Percentiles rank a stretch among this genome's conserved stretches.
Conservation (phyloP, 2,329 filamentous ascomycete species). For the Beauveria sp. region DNA sequence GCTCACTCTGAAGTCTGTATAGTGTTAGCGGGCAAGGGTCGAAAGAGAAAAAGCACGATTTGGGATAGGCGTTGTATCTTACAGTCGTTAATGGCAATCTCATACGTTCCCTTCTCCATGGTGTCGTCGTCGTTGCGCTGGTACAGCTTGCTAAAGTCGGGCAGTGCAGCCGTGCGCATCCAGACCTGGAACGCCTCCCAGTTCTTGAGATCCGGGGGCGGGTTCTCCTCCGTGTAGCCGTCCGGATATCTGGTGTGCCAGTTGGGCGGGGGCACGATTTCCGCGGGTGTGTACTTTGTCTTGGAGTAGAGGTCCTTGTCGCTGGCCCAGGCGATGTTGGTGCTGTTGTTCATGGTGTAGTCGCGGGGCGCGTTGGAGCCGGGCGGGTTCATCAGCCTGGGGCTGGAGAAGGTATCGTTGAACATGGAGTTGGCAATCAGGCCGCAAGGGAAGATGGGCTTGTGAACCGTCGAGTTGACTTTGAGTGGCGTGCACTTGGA, state of each 20-base stretch:
- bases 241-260: constrained; percentile 67
- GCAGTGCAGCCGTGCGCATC: constrained; percentile 95
- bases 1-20: constrained; percentile 68
- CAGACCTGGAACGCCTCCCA: constrained; percentile 92
- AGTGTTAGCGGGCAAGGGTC: constrained; percentile 7
- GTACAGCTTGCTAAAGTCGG: constrained; percentile 90
- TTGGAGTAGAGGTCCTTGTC: constrained; percentile 72
- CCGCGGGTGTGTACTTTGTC: constrained; percentile 54
- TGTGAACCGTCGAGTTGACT: constrained; percentile 40
- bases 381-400: constrained; percentile 50
- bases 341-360: constrained; percentile 70
- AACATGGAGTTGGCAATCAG: constrained; percentile 95
- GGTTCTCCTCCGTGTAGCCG: constrained; percentile 57
- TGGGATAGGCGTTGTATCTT: constrained; percentile 32
- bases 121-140: constrained; percentile 65
- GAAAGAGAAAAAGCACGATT: not conserved
- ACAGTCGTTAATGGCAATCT: constrained; percentile 72
- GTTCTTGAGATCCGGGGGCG: constrained; percentile 63
- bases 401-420: constrained; percentile 78
- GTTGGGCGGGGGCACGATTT: constrained; percentile 78
- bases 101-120: constrained; percentile 67
- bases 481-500: constrained; percentile 72
- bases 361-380: constrained; percentile 30
- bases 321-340: constrained; percentile 76
- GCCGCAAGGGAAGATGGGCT: constrained; percentile 88